Base-by-base conservation (phyloP, 1,284 basidiomycete species). In the Cerioporus squamosus region DNA sequence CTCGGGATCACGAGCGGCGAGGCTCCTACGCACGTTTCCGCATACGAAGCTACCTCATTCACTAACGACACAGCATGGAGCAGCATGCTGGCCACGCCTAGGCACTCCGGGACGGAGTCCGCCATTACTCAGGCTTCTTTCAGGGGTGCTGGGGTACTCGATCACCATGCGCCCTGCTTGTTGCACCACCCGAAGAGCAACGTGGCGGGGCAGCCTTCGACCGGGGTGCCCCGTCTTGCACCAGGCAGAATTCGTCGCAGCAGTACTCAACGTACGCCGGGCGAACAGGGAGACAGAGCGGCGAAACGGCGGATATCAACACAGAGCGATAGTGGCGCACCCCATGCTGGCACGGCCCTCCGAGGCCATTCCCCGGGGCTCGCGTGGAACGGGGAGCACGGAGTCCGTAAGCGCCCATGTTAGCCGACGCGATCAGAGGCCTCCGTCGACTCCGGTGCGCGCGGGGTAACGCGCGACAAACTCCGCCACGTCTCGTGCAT, bases 31-130 rank as follows among this genome's bases (percentile, higher is more conserved):
- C 33, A 36, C 33, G 33, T 36, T 36, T 10, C 6, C 33, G 33
- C 33, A 3, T 36, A 15, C 33, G 33, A 15, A 36, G 33, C 33
- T 36, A 36, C 14, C 33, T 10, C 14, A 36, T 36, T 36, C 33
- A 36, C 33, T 36, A 6, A 10, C 8, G 6, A 36, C 33, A 36
- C 33, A 36, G 33, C 33, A 12, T 36, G 33, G 33, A 12, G 33
- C 14, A 36, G 33, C 33, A 12, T 12, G 33, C 33, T 36, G 33
- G 33, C 33, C 33, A 36, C 33, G 33, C 33, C 49, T 51, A 51
- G 49, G 39, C 49, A 38, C 38, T 42, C 49, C 49, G 49, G 49
- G 24, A 42, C 49, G 49, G 39, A 40, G 18, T 51, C 49, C 49
- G 49, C 23, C 10, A 20, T 29, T n/a, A 12, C 33, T 1, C 38